A percentile compares a stretch with the other conserved stretches of the same genome.
phyloP scores from a whole-genome alignment of 306 rosid species.

The Pyrus betulifolia region DNA sequence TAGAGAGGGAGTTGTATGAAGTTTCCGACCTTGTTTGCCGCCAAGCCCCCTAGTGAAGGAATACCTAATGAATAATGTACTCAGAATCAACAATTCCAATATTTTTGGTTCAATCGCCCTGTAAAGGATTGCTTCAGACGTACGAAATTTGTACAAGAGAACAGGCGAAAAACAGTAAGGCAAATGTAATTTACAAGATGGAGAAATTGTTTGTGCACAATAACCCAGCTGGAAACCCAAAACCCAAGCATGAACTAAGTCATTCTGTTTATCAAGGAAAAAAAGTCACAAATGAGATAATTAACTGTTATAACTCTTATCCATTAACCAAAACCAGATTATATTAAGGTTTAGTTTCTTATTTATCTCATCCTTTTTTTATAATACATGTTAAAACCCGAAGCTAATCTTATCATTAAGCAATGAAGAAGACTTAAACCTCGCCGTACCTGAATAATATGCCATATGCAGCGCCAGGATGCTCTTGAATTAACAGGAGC shows the following conservation, averaged over 20 bases:
- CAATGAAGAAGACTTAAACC: too few species aligned
- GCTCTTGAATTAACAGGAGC: slow-evolving; percentile 41
- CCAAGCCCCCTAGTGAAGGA: slow-evolving; percentile 34
- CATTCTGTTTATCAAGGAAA: slow-evolving; percentile 24
- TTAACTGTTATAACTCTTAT: not conserved
- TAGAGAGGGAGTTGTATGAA: not conserved
- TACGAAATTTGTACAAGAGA: not conserved
- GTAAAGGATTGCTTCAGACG: slow-evolving; percentile 2
- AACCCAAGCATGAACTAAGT: slow-evolving; percentile 50
- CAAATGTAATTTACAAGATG: not conserved
- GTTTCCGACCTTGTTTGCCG: slow-evolving; percentile 23
- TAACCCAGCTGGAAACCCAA: slow-evolving; percentile 40
- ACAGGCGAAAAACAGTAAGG: not conserved
- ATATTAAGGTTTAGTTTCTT: not conserved
- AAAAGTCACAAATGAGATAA: not conserved
- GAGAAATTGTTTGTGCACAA: slow-evolving; percentile 29
- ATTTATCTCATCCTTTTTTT: too few species aligned
- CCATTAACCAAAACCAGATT: not conserved
- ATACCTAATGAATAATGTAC: slow-evolving; percentile 36
- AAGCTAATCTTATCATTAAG: too few species aligned
- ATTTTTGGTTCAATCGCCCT: slow-evolving; percentile 44
- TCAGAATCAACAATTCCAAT: slow-evolving; percentile 46
- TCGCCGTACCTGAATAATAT: slow-evolving; percentile 34
- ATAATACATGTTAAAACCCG: too few species aligned
- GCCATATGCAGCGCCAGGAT: slow-evolving; percentile 45